Base-by-base conservation (phyloP, 352 stramenopile genomes). In the Pythium chondricola region DNA sequence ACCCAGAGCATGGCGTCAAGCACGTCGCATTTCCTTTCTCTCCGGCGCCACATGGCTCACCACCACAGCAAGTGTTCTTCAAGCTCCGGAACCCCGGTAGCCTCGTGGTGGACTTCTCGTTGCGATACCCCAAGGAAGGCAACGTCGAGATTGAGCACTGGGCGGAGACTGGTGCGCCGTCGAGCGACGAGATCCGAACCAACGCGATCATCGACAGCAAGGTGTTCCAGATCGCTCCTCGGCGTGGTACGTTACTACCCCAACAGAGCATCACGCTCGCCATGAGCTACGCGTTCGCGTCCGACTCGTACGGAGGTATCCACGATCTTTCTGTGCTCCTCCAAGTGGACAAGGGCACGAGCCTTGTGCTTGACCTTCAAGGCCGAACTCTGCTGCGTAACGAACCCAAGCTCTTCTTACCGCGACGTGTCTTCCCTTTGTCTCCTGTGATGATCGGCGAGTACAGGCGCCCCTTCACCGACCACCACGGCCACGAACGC, bases 131-230 rank as follows among this genome's bases (percentile, higher is more conserved):
- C 7, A 97, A 96, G 50, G 88, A 97, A 44, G 82, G 78, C 9
- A 83, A 94, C 29, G 81, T 97, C 9, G 91, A 97, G 56, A 85
- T 97, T 21, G 91, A 97, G 43, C 85, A 89, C 26, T 98, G 93
- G 93, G 88, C 86, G 18, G 88, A 96, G 43, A 88, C 85, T 4
- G 75, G 83, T 17, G 83, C 90, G 21, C 89, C 90, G 14, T 95
- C 84, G 6, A 71, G 71, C 22, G 73, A 88, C 18, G 70, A 91
- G 45, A 41, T 91, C 38, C 74, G 75, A 9, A 69, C 79, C 20
- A 85, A 89, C 42, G 70, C 69, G 17, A 92, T 93, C 43, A 82
- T 94, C 42, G 80, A 95, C 52, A 83, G 74, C 48, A 76, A 86
- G 43, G 58, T 91, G 4, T 92, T 89, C 30, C 48, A 35, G 7